Evolutionary conservation across 2,329 filamentous ascomycete genomes (phyloP).

Genomic region (Eutypella sp.): DNA sequence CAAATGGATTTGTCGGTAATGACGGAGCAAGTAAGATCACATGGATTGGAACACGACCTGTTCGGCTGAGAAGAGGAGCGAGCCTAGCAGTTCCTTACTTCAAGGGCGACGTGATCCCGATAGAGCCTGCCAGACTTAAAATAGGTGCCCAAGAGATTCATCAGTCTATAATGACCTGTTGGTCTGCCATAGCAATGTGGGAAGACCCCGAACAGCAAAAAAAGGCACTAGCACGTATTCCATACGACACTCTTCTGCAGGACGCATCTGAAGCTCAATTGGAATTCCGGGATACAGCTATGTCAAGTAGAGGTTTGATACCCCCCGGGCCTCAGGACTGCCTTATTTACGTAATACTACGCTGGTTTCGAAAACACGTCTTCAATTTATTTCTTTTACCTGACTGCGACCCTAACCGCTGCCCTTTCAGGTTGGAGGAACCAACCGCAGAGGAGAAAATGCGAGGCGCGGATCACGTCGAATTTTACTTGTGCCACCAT

Average conservation of each 20-base stretch:
- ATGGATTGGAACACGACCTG: no score
- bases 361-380: constrained; percentile 95
- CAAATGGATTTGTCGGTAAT: no score
- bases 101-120: no score
- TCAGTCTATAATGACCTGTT: no score
- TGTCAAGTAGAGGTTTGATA: constrained; percentile 63
- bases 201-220: no score
- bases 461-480: constrained; percentile 79
- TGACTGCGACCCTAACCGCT: constrained; percentile 77
- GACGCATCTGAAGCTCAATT: constrained; percentile 94
- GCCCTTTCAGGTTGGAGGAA: constrained; percentile 73
- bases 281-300: constrained; percentile 80
- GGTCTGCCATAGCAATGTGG: no score
- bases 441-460: constrained; percentile 86
- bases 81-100: no score
- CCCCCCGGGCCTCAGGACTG: constrained; percentile 91
- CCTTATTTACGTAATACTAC: constrained; percentile 80
- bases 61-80: no score
- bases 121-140: no score
- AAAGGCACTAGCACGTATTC: no score
- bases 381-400: constrained; percentile 98
- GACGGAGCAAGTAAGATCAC: no score
- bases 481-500: constrained; percentile 83
- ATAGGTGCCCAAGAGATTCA: no score
- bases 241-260: constrained; percentile 46